A percentile compares a stretch with the other conserved stretches of the same genome.
Conservation (phyloP, 306 rosid genomes). For the Pyrus pyrifolia region DNA sequence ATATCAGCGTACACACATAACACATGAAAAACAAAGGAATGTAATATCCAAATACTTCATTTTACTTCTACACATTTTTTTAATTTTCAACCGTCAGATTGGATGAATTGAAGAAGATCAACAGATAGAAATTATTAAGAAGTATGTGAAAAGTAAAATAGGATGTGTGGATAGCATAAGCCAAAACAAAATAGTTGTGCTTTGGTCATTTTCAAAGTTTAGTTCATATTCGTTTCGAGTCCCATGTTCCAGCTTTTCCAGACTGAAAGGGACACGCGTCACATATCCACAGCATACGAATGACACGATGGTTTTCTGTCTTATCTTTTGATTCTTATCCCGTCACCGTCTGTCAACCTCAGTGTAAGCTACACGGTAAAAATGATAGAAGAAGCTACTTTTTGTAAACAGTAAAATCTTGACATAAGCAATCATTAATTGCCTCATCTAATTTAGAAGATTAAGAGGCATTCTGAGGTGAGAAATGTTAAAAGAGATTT, state of each 20-base stretch:
- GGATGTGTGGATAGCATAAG: too few species aligned
- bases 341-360: background rate
- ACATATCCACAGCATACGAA: background rate
- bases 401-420: background rate
- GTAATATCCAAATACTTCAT: too few species aligned
- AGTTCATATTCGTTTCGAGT: background rate
- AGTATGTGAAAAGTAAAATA: too few species aligned
- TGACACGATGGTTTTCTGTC: background rate
- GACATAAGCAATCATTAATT: background rate
- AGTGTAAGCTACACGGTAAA: background rate
- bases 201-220: background rate
- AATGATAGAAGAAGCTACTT: too few species aligned
- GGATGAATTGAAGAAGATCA: too few species aligned
- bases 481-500: too few species aligned
- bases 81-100: too few species aligned
- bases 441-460: too few species aligned
- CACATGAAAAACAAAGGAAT: background rate
- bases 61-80: too few species aligned
- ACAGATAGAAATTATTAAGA: too few species aligned
- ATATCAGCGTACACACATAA: background rate
- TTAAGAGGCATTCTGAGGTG: too few species aligned
- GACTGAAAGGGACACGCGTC: background rate
- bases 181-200: background rate
- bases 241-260: background rate
- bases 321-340: background rate